Base-by-base conservation (phyloP, 345 rosid species). In the Rhizophora apiculata region DNA sequence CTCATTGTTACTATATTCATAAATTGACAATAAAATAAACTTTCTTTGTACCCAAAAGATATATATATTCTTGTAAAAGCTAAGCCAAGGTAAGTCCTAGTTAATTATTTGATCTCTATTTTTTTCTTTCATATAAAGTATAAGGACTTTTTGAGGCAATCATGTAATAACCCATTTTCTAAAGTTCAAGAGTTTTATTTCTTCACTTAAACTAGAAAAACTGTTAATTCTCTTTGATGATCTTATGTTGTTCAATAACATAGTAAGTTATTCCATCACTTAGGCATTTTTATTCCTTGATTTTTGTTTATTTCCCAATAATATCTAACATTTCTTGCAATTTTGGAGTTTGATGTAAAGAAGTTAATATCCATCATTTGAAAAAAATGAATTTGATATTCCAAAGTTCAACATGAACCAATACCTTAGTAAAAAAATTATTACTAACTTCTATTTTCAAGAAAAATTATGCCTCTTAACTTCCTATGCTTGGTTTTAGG, bases 191-290 rank as follows among this genome's bases (percentile, higher is more conserved):
- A 90, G 22, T 80, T 92, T 21, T 31, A 20, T 37, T 78, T 77
- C 82, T 92, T 55, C 84, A 87, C 19, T 72, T 86, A 81, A 88
- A 91, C 73, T 84, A 88, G 63, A 92, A 92, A 90, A 70, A 21
- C 82, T 15, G 90, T 87, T 63, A 89, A 85, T 43, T 78, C 89
- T 51, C 88, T 90, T 16, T 34, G 95, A 96, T 3, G 96, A 92
- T 86, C 93, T 90, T 22, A 85, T 90, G 6, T 96, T 93, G 11
- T 92, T 92, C 72, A 92, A 86, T 62, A 90, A 92, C 84, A 90
- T 90, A 61, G 89, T 87, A 56, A 62, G 80, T 58, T 63, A 34
- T 34, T 34, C 9, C 9, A 34, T 34, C 0, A 8, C 37, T 0
- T 34, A 7, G 2, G 1, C 22, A 4, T 31, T 9, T 15, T 26